phyloP scores from a whole-genome alignment of 257 asterid genomes.

The Dorcoceras hygrometricum region DNA sequence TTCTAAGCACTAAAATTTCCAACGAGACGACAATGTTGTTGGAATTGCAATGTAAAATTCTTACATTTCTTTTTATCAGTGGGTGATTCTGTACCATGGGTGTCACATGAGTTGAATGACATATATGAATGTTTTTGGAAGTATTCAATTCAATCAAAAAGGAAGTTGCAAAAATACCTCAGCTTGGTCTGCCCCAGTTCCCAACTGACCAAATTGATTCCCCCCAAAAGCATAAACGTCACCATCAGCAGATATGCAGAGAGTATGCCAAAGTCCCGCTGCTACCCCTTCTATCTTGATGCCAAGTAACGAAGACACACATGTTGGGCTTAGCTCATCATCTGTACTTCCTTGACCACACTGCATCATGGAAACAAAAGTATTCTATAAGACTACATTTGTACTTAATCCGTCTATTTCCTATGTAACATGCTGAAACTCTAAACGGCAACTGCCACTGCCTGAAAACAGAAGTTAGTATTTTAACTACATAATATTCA shows the following conservation, averaged over 20 bases:
- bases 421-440: background rate
- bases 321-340: conserved; percentile 83
- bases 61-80: background rate
- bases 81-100: conserved; percentile 1
- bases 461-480: background rate
- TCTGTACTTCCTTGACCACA: conserved; percentile 99
- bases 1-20: background rate
- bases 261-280: conserved; percentile 98
- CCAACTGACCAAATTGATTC: conserved; percentile 97
- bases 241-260: conserved; percentile 92
- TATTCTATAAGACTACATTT: background rate
- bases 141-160: conserved; percentile 7
- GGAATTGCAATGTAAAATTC: background rate
- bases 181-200: conserved; percentile 88
- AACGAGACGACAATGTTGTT: background rate
- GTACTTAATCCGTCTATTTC: background rate
- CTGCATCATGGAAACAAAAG: conserved; percentile 38
- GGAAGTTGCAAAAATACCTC: conserved; percentile 55
- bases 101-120: background rate
- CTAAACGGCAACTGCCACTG: background rate
- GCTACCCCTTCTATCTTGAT: conserved; percentile 79
- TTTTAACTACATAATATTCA: conserved; percentile 3
- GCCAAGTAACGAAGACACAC: conserved; percentile 93
- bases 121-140: background rate
- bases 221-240: conserved; percentile 96